A percentile compares a stretch with the other conserved stretches of the same genome.
Conservation (phyloP, 176 grass and related monocot genomes). For the Oryza coarctata region DNA sequence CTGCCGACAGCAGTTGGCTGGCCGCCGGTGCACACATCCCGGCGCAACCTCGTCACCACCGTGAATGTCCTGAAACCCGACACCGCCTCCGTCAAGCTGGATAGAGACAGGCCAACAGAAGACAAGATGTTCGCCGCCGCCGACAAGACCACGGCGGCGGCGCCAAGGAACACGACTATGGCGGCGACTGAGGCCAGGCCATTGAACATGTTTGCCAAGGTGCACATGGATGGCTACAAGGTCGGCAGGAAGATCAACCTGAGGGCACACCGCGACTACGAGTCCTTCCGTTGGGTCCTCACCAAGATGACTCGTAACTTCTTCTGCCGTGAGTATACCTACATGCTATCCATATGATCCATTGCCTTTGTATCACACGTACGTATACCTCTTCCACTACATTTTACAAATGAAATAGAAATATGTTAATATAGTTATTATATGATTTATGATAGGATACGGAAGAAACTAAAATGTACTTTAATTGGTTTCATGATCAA, state of each 20-base stretch:
- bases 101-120: not conserved
- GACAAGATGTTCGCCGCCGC: not conserved
- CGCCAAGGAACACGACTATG: not conserved
- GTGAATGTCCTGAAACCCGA: conserved; percentile 15
- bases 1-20: conserved; percentile 47
- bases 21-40: conserved; percentile 61
- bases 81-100: not conserved
- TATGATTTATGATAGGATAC: no score
- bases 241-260: conserved; percentile 87
- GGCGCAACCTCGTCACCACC: conserved; percentile 47
- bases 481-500: not conserved
- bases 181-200: not conserved
- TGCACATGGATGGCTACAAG: conserved; percentile 66
- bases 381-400: no score
- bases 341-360: not conserved
- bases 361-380: not conserved
- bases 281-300: conserved; percentile 54
- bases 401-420: not conserved
- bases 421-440: not conserved
- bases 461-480: no score
- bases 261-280: conserved; percentile 55
- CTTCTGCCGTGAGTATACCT: conserved; percentile 68
- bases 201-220: conserved; percentile 76
- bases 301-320: conserved; percentile 71
- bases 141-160: not conserved